Conservation (phyloP, 331 rosid genomes). For the Rosa hybrid region DNA sequence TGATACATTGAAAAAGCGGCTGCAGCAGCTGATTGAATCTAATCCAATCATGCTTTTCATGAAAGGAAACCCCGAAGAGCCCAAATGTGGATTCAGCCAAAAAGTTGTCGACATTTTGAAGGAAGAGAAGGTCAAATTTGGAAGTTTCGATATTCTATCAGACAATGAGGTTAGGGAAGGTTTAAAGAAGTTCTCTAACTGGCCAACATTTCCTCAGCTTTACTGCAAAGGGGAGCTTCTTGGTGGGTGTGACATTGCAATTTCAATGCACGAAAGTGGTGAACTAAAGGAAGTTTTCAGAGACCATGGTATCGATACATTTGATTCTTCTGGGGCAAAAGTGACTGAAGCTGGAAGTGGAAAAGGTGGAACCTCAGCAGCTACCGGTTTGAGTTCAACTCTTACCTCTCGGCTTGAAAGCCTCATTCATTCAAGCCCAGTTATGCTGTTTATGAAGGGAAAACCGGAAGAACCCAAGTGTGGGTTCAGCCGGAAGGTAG, state of each 20-base stretch:
- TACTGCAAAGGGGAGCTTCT: constrained; percentile 93
- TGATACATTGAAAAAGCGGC: constrained; percentile 44
- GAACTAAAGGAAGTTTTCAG: constrained; percentile 74
- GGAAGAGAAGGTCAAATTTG: constrained; percentile 73
- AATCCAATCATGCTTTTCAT: constrained; percentile 73
- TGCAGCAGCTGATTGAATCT: constrained; percentile 63
- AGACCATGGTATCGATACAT: constrained; percentile 62
- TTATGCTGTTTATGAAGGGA: constrained; percentile 90
- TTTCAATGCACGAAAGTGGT: constrained; percentile 93
- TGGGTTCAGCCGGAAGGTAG: constrained; percentile 91
- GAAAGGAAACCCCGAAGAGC: constrained; percentile 92
- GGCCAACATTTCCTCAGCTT: constrained; percentile 97
- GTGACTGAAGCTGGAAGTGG: constrained; percentile 45
- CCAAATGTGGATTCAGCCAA: constrained; percentile 82
- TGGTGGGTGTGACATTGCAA: constrained; percentile 87
- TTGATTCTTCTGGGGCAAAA: constrained; percentile 32
- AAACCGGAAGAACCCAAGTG: constrained; percentile 86
- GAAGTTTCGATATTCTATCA: constrained; percentile 77
- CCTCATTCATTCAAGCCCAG: constrained; percentile 67
- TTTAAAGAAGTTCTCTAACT: constrained; percentile 77
- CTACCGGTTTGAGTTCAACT: constrained; percentile 62
- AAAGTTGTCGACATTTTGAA: constrained; percentile 75
- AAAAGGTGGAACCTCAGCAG: constrained; percentile 59
- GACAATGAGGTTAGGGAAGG: constrained; percentile 80
- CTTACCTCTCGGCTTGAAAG: constrained; percentile 59